These are phyloP conservation scores for Penstemon davidsonii DNA, from an alignment of 257 asterid species.

Conservation along the genomic window DNA sequence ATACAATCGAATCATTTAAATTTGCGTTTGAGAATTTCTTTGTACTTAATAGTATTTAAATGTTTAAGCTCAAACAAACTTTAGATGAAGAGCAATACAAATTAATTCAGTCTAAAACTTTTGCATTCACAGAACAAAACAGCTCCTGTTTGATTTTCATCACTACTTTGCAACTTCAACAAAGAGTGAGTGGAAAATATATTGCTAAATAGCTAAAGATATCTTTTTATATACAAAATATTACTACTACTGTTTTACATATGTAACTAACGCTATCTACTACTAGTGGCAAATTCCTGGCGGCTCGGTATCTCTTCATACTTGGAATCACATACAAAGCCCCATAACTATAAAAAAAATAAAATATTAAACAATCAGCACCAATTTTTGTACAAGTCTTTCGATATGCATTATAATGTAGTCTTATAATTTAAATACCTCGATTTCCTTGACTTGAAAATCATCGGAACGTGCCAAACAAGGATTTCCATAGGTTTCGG, in stretches of 20 bases:
- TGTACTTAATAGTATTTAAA: not conserved
- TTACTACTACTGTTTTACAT: not conserved
- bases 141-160: too few species aligned
- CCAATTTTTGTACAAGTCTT: not conserved
- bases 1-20: too few species aligned
- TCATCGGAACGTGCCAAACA: conserved; percentile 67
- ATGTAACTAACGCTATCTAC: not conserved
- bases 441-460: conserved; percentile 81
- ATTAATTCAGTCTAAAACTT: too few species aligned
- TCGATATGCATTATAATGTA: not conserved
- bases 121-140: too few species aligned
- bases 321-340: conserved; percentile 83
- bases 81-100: not conserved
- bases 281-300: conserved; percentile 76
- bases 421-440: conserved; percentile 47
- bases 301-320: conserved; percentile 73
- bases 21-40: too few species aligned
- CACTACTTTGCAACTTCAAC: not conserved
- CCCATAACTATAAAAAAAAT: conserved; percentile 67
- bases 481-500: conserved; percentile 87
- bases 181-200: not conserved
- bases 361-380: not conserved
- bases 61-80: not conserved
- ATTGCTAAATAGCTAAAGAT: conserved; percentile 7
- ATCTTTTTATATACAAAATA: conserved; percentile 10